Percentiles rank a stretch among this genome's conserved stretches.
Conservation (phyloP, 495 filamentous ascomycete species). For the Neurospora discreta region DNA sequence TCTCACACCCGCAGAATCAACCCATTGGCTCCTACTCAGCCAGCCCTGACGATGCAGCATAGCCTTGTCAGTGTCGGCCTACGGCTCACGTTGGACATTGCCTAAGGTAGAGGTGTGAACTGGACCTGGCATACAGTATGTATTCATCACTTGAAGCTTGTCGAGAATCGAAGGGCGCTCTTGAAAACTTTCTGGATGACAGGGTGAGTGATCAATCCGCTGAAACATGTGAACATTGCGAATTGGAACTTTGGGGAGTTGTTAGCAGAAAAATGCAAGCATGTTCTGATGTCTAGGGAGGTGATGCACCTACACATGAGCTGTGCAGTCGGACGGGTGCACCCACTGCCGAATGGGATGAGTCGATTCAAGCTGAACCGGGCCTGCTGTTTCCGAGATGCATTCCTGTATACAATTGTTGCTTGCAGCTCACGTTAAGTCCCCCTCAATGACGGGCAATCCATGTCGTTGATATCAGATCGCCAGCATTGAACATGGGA, state of each 20-base stretch:
- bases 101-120: not conserved
- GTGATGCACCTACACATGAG: not conserved
- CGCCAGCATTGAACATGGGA: not conserved
- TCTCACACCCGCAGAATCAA: not conserved
- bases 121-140: not conserved
- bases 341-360: not conserved
- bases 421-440: not conserved
- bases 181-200: not conserved
- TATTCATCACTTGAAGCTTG: not conserved
- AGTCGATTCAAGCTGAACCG: not conserved
- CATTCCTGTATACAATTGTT: not conserved
- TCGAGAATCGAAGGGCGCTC: not conserved
- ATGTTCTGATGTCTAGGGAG: not conserved
- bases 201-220: not conserved
- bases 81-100: not conserved
- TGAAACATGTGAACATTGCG: not conserved
- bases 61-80: not conserved
- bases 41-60: not conserved
- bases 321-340: not conserved
- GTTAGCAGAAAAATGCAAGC: not conserved
- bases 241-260: not conserved
- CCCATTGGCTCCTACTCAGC: not conserved
- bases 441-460: not conserved
- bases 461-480: not conserved
- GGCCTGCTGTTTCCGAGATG: not conserved